Base-by-base conservation (phyloP, 2,329 filamentous ascomycete species). In the Aspergillus sp. region DNA sequence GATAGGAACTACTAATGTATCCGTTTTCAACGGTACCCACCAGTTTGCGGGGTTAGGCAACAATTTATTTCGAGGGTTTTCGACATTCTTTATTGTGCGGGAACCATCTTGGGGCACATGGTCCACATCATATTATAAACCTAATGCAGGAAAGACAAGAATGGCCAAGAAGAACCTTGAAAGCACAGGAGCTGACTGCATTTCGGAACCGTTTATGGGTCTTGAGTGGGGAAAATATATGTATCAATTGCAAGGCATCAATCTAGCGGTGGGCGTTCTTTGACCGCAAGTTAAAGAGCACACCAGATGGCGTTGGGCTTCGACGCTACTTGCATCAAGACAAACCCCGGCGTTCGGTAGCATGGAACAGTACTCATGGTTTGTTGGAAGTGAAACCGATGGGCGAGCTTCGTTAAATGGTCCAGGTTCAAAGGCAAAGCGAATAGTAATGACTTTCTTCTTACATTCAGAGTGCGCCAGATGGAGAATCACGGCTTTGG, bases 251-350 rank as follows among this genome's bases (percentile, higher is more conserved):
- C 39, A 25, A 51, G 37, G 41, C 57, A 7, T 43, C 37, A 21
- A 11, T 46, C 11, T 65, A 62, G 63, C 64, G 59, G 62, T 63
- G 60, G 62, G 54, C 37, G 56, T 56, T 39, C 50, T 52, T 60
- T 69, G 66, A 69, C 66, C 66, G 66, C 65, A 67, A 68, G 52
- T 67, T 68, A 51, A 52, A 58, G 53, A 37, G 23, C 45, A 23
- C 61, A 52, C 17, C 62, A 48, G 17, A 21, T 23, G 48, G 61
- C 62, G 67, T 65, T 57, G 60, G 58, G 51, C 53, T 55, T 40
- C 61, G 47, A 39, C 19, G 41, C 39, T 48, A 52, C 53, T 58
- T 45, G 45, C 52, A 21, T 49, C 55, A 31, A 48, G 47, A 47
- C 46, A 46, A 55, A 56, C n/a, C 31, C 33, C 39, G 27, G 17